Base-by-base conservation (phyloP, 257 asterid species). In the Scutellaria minor region DNA sequence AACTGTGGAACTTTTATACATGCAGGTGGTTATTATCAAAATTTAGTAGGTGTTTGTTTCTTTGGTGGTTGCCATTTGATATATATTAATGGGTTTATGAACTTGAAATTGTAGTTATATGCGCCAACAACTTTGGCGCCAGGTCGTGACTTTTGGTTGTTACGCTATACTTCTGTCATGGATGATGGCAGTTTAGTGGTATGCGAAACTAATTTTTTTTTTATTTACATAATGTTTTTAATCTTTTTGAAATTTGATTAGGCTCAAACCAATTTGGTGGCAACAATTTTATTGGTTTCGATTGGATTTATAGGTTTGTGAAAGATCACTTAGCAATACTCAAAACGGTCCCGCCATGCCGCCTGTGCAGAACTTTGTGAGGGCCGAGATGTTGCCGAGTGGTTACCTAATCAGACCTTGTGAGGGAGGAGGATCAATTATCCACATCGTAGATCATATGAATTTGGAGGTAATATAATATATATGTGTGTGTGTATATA, bases 111-210 rank as follows among this genome's bases (percentile, higher is more conserved):
- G 44, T 63, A 91, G 97, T 85, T 91, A 35, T 91, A 91, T 66
- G 97, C 96, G 73, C 95, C 90, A 7, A 91, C 97, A 41, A 91
- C 97, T 52, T 73, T 91, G 89, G 97, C 97, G 44, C 96, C 97
- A 1, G 96, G 95, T 65, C 97, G 97, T 75, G 97, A 91, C 86
- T 89, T 91, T 80, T 91, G 91, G 93, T 79, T 91, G 80, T 70
- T 91, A 9, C 96, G 97, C 78, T 89, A 85, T 74, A 89, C 96
- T 68, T 87, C 96, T 11, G 80, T 89, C 54, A 87, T 85, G 97
- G 97, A 91, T 20, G 97, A 89, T 86, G 96, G 97, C 64, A 91
- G 96, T 77, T 80, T 88, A 75, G 98, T 92, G 96, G 98, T 92
- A 81, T n/a, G 91, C 68, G 44, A 56, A 62, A 70, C 58, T 24